phyloP scores from a whole-genome alignment of 192 early-diverging fungal genomes.

The Umbelopsis ramanniana region DNA sequence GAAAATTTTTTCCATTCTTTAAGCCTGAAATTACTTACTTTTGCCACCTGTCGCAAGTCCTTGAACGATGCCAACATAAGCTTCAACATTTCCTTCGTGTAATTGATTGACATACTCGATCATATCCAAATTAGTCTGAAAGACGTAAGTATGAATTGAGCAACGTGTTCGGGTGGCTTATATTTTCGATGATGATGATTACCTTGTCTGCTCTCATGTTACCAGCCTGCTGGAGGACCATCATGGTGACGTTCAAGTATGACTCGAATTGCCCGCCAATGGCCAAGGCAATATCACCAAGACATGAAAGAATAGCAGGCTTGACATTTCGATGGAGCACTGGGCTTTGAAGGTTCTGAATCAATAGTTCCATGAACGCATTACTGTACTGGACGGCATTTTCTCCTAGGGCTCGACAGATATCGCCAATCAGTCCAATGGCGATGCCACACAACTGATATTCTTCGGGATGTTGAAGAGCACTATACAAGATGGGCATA shows the following conservation, averaged over 20 bases:
- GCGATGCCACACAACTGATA: conserved; percentile 92
- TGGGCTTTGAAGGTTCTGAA: conserved; percentile 76
- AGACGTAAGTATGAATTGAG: conserved; percentile 14
- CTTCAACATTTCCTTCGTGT: conserved; percentile 90
- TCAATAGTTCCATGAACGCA: conserved; percentile 85
- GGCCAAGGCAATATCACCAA: conserved; percentile 97
- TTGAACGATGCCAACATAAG: conserved; percentile 95
- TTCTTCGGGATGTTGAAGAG: conserved; percentile 90
- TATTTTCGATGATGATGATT: background rate
- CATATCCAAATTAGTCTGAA: conserved; percentile 66
- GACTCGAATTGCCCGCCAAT: conserved; percentile 84
- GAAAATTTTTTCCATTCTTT: conserved; percentile 10
- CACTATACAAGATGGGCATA: conserved; percentile 79
- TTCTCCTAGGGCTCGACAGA: conserved; percentile 86
- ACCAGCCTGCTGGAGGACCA: conserved; percentile 82
- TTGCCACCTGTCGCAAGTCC: conserved; percentile 82
- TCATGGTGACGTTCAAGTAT: conserved; percentile 85
- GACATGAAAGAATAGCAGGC: conserved; percentile 91
- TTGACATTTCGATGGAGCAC: conserved; percentile 86
- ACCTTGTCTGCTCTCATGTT: conserved; percentile 61
- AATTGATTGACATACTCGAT: conserved; percentile 88
- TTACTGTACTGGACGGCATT: conserved; percentile 78
- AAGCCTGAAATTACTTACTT: conserved; percentile 44
- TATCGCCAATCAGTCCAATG: conserved; percentile 96
- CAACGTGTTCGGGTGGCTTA: background rate